Conservation (phyloP, 225 moss, liverwort and hornwort species). For the Lunularia cruciata region DNA sequence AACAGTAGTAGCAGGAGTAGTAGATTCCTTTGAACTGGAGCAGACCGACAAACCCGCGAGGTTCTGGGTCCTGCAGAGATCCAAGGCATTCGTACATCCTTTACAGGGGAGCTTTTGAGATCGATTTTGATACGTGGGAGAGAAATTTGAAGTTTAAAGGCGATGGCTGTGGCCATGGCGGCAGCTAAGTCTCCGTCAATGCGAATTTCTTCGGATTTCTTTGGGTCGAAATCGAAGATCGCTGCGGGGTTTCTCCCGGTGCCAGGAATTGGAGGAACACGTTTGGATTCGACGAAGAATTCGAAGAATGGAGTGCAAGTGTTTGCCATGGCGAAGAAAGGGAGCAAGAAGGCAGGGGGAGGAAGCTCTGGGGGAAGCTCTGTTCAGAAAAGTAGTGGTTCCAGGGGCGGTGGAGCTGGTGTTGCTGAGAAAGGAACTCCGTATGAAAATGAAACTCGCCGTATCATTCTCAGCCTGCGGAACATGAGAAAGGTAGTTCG, state of each 20-base stretch:
- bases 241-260: neutral
- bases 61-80: neutral
- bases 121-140: neutral
- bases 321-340: conserved; percentile 88
- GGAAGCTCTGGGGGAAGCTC: conserved; percentile 44
- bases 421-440: conserved; percentile 56
- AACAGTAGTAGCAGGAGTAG: too few relatives aligned
- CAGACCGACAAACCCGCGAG: neutral
- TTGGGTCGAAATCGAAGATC: conserved; percentile 11
- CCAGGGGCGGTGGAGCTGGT: conserved; percentile 45
- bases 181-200: conserved; percentile 9
- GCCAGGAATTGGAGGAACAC: neutral
- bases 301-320: conserved; percentile 26
- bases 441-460: conserved; percentile 85
- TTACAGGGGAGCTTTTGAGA: too few relatives aligned
- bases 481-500: conserved; percentile 73
- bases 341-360: conserved; percentile 49
- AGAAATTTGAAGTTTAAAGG: conserved; percentile 6
- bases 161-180: conserved; percentile 32
- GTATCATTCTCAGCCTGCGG: conserved; percentile 80
- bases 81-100: too few relatives aligned
- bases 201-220: conserved; percentile 19
- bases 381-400: conserved; percentile 62
- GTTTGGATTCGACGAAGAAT: neutral
- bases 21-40: neutral